Percentiles rank a stretch among this genome's conserved stretches.
Evolutionary conservation across 2,329 filamentous ascomycete species (phyloP).

Genomic region (Beauveria sp.): DNA sequence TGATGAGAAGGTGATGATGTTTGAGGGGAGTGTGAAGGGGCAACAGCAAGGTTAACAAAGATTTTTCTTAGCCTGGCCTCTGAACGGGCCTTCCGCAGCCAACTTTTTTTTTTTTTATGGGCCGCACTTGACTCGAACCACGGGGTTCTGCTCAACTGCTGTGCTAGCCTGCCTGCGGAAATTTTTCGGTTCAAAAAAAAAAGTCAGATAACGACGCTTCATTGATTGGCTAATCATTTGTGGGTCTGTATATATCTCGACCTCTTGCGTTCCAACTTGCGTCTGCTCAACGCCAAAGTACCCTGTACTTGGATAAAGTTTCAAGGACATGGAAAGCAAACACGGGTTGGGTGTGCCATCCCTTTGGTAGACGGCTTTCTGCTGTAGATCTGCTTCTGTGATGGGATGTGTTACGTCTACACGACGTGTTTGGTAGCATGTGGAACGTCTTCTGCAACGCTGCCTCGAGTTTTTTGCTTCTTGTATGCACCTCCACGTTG

Average conservation of each 20-base stretch:
- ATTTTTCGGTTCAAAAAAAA: neutral
- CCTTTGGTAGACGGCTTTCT: neutral
- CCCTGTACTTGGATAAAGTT: neutral
- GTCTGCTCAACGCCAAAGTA: neutral
- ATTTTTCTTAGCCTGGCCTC: constrained; percentile 16
- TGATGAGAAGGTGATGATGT: constrained; percentile 5
- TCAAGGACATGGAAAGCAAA: neutral
- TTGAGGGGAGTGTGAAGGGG: constrained; percentile 7
- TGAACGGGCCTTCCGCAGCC: constrained; percentile 13
- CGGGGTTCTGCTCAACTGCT: neutral
- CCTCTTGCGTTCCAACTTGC: neutral
- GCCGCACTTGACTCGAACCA: constrained; percentile 7
- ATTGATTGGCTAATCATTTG: neutral
- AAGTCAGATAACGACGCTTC: neutral
- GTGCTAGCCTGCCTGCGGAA: neutral
- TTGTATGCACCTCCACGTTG: no score
- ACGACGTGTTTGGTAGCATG: no score
- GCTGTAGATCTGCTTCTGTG: neutral
- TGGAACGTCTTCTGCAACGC: no score
- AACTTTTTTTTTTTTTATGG: constrained; percentile 14
- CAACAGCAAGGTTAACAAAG: constrained; percentile 11
- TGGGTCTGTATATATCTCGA: neutral
- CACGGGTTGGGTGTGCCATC: neutral
- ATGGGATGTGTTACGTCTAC: no score
- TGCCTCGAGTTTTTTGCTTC: no score